Base-by-base conservation (phyloP, 2,329 filamentous ascomycete species). In the Aureobasidium sp. region DNA sequence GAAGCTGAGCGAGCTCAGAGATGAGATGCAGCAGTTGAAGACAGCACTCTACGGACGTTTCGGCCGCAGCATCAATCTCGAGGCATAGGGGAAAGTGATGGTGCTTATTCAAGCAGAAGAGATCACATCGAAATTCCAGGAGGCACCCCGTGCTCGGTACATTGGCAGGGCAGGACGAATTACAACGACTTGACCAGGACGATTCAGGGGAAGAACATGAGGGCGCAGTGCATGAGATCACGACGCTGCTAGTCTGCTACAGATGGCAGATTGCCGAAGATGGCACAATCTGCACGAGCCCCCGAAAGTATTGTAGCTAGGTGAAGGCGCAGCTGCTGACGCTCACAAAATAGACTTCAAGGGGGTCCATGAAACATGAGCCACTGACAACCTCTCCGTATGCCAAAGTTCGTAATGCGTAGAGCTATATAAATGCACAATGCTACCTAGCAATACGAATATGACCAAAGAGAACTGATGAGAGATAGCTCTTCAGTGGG, bases 41-140 rank as follows among this genome's bases (percentile, higher is more conserved):
- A 89, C 96, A 63, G 86, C 90, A 65, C 79, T 99, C 65, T 99
- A 99, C 77, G 92, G 92, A 37, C 86, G 95, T 65, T 99, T 99
- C 77, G 94, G 94, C 62, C 86, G 89, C 75, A 96, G 92, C 74
- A 99, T 99, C 81, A 99, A 99, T 77, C 81, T 97, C 67, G 94
- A 99, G 77, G 90, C 89, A 68, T 94, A 80, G 83, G 37, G 37
- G 7, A 5, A 20, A n/a, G 27, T 24, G 13, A 8, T 26, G 17
- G 43, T 26, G 34, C 24, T 34, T 24, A 32, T 4, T 13, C 29
- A 34, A 32, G 20, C 53, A 57, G 7, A 32, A 44, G 53, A 57
- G 43, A 36, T 10, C n/a, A 26, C 52, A 20, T n/a, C 37, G 24
- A 41, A 44, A 20, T n/a, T 12, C 36, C 34, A n/a, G 27, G 10